phyloP scores from a whole-genome alignment of 2,329 filamentous ascomycete species.

The Madurella fahalii region DNA sequence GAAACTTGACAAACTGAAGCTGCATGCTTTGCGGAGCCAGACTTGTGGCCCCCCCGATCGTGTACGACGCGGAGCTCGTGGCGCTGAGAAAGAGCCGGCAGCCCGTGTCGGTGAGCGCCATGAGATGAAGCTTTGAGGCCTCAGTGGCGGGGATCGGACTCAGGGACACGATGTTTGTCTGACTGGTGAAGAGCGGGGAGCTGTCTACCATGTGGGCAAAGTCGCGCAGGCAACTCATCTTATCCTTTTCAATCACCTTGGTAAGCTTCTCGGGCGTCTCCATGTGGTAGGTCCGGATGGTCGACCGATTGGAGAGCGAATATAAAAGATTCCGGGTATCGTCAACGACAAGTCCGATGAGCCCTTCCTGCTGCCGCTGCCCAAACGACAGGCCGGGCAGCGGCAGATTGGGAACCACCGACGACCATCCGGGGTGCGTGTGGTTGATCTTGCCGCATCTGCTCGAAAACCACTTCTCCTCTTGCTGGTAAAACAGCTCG shows the following conservation, averaged over 20 bases:
- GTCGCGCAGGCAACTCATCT: slow-evolving; percentile 59
- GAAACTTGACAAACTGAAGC: slow-evolving; percentile 94
- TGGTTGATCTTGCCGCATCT: slow-evolving; percentile 87
- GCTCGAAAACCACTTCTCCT: slow-evolving; percentile 94
- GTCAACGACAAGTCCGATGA: slow-evolving; percentile 80
- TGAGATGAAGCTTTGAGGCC: slow-evolving; percentile 77
- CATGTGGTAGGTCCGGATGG: slow-evolving; percentile 88
- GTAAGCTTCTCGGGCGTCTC: slow-evolving; percentile 59
- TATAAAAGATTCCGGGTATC: slow-evolving; percentile 86
- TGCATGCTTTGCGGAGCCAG: slow-evolving; percentile 89
- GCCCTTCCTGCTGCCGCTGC: slow-evolving; percentile 54
- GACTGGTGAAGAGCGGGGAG: slow-evolving; percentile 65
- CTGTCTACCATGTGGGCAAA: slow-evolving; percentile 82
- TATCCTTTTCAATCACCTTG: slow-evolving; percentile 63
- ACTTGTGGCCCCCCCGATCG: slow-evolving; percentile 53
- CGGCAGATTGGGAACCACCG: slow-evolving; percentile 53
- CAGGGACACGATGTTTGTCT: slow-evolving; percentile 74
- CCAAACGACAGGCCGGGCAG: slow-evolving; percentile 40
- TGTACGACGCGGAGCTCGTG: slow-evolving; percentile 69
- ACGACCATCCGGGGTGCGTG: slow-evolving; percentile 67
- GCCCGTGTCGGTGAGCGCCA: slow-evolving; percentile 86
- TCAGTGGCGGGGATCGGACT: slow-evolving; percentile 77
- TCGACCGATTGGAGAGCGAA: slow-evolving; percentile 81
- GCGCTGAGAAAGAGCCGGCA: slow-evolving; percentile 90
- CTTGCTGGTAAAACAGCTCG: slow-evolving; percentile 93